phyloP scores from a whole-genome alignment of 805 yeast genomes.

The Yamadazyma insecticola region DNA sequence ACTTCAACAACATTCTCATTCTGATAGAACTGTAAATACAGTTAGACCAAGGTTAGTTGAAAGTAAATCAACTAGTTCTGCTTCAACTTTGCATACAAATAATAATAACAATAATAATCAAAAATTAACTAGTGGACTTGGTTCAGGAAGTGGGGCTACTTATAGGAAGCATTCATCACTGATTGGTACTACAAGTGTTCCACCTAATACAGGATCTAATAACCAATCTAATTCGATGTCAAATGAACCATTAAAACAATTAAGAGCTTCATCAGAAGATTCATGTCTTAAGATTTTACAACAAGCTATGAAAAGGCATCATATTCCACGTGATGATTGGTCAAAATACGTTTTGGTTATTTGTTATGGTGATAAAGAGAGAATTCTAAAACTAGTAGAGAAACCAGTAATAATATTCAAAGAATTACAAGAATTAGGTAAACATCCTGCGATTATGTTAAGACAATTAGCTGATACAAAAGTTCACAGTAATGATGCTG shows the following conservation, averaged over 20 bases:
- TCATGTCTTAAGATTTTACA: constrained; percentile 85
- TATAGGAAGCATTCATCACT: constrained; percentile 11
- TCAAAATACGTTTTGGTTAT: constrained; percentile 83
- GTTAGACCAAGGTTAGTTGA: constrained; percentile 22
- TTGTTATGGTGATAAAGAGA: constrained; percentile 86
- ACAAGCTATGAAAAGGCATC: constrained; percentile 84
- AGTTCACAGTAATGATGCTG: constrained; percentile 19
- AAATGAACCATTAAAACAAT: constrained; percentile 65
- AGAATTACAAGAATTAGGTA: constrained; percentile 78
- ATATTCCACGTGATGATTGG: constrained; percentile 76
- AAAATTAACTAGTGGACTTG: no score
- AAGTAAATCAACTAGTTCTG: constrained; percentile 17
- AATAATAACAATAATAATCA: constrained; percentile 3
- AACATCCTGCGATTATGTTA: constrained; percentile 88
- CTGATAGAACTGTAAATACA: constrained; percentile 1
- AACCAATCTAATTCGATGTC: constrained; percentile 8
- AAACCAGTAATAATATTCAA: constrained; percentile 83
- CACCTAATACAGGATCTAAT: constrained; percentile 17
- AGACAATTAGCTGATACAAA: constrained; percentile 60
- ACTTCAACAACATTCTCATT: no score
- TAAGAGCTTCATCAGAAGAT: constrained; percentile 84
- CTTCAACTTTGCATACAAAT: constrained; percentile 21
- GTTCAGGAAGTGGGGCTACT: no score
- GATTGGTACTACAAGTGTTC: constrained; percentile 4
- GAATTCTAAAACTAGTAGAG: constrained; percentile 78